Conservation (phyloP, 2,329 filamentous ascomycete species). For the Ophiocordyceps australis region DNA sequence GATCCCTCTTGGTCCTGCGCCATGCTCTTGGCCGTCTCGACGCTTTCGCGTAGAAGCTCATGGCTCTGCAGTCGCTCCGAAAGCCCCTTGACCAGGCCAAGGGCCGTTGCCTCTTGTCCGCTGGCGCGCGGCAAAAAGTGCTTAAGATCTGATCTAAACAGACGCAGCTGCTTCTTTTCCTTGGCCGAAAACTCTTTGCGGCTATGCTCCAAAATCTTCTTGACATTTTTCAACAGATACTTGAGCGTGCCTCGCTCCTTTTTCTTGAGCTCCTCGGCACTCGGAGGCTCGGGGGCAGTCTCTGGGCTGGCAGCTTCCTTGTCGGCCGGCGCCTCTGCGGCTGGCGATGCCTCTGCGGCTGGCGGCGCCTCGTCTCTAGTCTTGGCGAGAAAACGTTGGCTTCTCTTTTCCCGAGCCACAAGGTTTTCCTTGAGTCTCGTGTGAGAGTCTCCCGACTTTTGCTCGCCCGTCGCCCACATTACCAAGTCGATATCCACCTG, state of each 20-base stretch:
- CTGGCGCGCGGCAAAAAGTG: conserved; percentile 32
- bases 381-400: conserved; percentile 7
- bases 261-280: conserved; percentile 8
- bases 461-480: conserved; percentile 66
- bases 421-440: conserved; percentile 9
- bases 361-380: no score
- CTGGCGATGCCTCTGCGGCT: no score
- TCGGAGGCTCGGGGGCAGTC: conserved; percentile 6
- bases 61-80: conserved; percentile 14
- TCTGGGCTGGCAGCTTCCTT: no score
- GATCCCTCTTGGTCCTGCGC: conserved; percentile 3
- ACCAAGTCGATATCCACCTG: conserved; percentile 83
- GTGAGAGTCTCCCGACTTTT: conserved; percentile 32
- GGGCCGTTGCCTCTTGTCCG: conserved; percentile 10
- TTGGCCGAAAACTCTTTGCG: conserved; percentile 40
- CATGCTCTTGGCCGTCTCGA: no score
- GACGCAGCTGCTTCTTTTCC: conserved; percentile 58
- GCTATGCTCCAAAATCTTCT: conserved; percentile 20
- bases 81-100: conserved; percentile 13
- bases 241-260: no score
- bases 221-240: conserved; percentile 13
- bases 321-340: no score
- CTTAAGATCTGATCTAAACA: conserved; percentile 49
- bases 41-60: conserved; percentile 10
- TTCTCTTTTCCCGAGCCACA: conserved; percentile 9